Evolutionary conservation across 257 asterid genomes (phyloP), one percentile per base, ranked within the genome.

Genomic region (Striga asiatica): DNA sequence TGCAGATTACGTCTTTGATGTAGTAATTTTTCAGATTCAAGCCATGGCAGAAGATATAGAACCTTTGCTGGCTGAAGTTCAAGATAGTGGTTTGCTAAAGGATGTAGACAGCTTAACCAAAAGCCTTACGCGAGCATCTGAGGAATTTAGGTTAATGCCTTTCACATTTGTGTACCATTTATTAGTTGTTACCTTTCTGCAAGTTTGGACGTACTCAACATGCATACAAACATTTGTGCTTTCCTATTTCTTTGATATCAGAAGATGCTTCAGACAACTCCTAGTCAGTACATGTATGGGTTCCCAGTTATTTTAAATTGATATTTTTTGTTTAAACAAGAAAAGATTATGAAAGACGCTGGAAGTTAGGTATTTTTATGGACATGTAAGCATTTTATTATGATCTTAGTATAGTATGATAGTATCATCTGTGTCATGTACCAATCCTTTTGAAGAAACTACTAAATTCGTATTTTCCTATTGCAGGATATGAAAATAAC

Each of bases 41-140:
- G 95, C 93, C 82, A 76, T 92, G 81, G 88, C 97, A 66, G 94
- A 82, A 56, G 93, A 88, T 71, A 60, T 88, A 54, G 88, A 92
- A 71, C 97, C 99, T 53, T 67, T 92, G 67, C 67, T 92, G 72
- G 83, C 94, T 60, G 94, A 88, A 75, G 79, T 88, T 66, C 85
- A 75, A 49, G 89, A 79, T 61, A 67, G 97, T 73, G 97, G 94
- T 61, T 76, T 92, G 81, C 74, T 92, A 70, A 82, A 79, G 76
- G 95, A 88, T 67, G 91, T 79, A 51, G 97, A 92, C 68, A 71
- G 75, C 68, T 81, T 92, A 66, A 84, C 93, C 54, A 85, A 77
- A 78, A 92, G 91, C 84, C 86, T 92, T 46, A 76, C 97, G 20
- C 88, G 67, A 71, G 89, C 91, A 17, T 79, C 99, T 35, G 97